phyloP scores from a whole-genome alignment of 139 green algal genomes.

The Coelastrella sp. region DNA sequence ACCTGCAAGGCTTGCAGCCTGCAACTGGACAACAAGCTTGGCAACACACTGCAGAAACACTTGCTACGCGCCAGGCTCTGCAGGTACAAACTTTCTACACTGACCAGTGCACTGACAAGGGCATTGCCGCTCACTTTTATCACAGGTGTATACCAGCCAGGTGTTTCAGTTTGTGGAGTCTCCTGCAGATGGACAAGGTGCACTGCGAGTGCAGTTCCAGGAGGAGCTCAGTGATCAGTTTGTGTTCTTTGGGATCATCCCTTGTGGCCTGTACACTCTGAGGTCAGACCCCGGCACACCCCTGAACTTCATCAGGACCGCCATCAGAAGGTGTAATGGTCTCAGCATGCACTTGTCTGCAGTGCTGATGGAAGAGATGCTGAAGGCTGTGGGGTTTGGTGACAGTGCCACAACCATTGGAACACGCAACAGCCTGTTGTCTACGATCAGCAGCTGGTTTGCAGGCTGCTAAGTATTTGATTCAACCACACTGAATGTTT shows the following conservation, averaged over 20 bases:
- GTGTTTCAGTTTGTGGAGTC: slow-evolving; percentile 25
- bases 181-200: not conserved
- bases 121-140: not conserved
- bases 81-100: not conserved
- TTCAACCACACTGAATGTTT: too few relatives aligned
- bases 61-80: not conserved
- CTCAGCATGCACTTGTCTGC: not conserved
- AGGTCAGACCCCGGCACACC: slow-evolving; percentile 29
- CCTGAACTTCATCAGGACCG: not conserved
- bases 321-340: not conserved
- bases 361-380: not conserved
- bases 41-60: not conserved
- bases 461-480: too few relatives aligned
- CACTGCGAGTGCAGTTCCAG: slow-evolving; percentile 1
- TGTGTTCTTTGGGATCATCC: slow-evolving; percentile 4
- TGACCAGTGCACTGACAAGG: not conserved
- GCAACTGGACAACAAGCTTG: too few relatives aligned
- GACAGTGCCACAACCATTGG: not conserved
- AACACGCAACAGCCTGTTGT: not conserved
- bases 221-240: slow-evolving; percentile 33
- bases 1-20: too few relatives aligned
- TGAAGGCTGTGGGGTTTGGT: not conserved
- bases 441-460: not conserved
- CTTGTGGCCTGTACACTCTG: slow-evolving; percentile 3
- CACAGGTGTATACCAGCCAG: slow-evolving; percentile 39